Evolutionary conservation across 1,139 yeast genomes (phyloP), one percentile per base, ranked within the genome.

Genomic region (Suhomyces chickasaworum): DNA sequence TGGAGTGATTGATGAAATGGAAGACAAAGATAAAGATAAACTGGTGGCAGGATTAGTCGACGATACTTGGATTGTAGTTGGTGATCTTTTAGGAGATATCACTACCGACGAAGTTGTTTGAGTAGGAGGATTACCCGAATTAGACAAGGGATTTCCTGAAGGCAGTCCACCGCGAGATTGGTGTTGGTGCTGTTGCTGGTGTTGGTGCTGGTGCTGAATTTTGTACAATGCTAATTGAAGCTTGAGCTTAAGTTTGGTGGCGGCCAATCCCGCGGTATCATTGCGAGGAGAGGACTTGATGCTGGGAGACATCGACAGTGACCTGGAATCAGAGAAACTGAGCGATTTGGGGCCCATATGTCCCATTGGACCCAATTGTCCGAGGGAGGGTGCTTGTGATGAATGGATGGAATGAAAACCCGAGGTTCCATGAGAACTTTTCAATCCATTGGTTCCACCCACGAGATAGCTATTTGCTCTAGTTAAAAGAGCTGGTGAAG

Each of bases 211-310:
- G 32, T 53, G 61, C 45, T 59, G 79, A 47, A 87, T 79, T 61
- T 88, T 89, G 69, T 82, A 88, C 57, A 86, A 79, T 1, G 97
- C 97, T 55, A 89, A 69, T 59, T 84, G 86, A 33, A 89, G 75
- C 57, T 91, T 81, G 56, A 83, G 71, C 60, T 84, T 84, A 58
- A 89, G 74, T 59, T 81, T 79, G 42, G 85, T 74, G 12, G 91
- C 90, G 23, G 81, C 76, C 47, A 56, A 47, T 3, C 59, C 57
- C 2, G 58, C 59, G 25, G 55, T 52, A 36, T 52, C 56, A 38
- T 48, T 52, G 36, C 46, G 48, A 31, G 45, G 44, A 20, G 47
- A 17, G 21, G 37, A 17, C 40, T 39, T 44, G 34, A 39, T 18
- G 32, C 40, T 32, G 33, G 39, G 46, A 25, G 37, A 44, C 32